These are phyloP conservation scores for Lepidopterella palustris DNA, from an alignment of 495 filamentous ascomycete species.

Conservation along the genomic window DNA sequence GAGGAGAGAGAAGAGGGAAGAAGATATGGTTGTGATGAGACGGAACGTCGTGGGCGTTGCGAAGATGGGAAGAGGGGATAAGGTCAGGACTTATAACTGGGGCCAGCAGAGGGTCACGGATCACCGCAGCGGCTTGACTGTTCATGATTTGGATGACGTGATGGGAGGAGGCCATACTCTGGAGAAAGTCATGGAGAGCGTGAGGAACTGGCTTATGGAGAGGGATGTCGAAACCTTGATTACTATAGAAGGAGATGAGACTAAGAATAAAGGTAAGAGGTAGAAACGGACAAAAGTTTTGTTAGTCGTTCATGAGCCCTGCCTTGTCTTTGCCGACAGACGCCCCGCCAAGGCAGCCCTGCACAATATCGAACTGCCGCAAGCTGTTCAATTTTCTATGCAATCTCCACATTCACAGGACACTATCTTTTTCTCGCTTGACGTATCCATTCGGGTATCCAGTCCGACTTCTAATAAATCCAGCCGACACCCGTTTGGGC, in stretches of 20 bases:
- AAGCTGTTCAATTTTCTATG: too few species aligned
- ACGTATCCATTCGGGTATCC: too few species aligned
- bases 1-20: constrained; percentile 76
- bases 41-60: constrained; percentile 69
- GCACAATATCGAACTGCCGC: too few species aligned
- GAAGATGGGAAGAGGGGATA: constrained; percentile 82
- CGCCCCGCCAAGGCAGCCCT: too few species aligned
- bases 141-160: constrained; percentile 77
- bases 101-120: constrained; percentile 89
- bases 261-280: constrained; percentile 15
- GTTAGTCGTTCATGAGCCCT: too few species aligned
- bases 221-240: constrained; percentile 66
- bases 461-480: too few species aligned
- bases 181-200: constrained; percentile 73
- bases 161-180: constrained; percentile 51
- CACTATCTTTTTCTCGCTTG: too few species aligned
- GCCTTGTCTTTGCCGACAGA: too few species aligned
- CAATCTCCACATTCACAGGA: too few species aligned
- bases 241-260: constrained; percentile 45
- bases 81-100: constrained; percentile 94
- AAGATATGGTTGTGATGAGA: constrained; percentile 63
- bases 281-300: constrained; percentile 12
- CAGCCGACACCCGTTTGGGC: too few species aligned
- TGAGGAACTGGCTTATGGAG: constrained; percentile 70
- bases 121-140: constrained; percentile 75